phyloP scores from a whole-genome alignment of 108 stramenopile genomes.

The Nannochloropsis granulata region DNA sequence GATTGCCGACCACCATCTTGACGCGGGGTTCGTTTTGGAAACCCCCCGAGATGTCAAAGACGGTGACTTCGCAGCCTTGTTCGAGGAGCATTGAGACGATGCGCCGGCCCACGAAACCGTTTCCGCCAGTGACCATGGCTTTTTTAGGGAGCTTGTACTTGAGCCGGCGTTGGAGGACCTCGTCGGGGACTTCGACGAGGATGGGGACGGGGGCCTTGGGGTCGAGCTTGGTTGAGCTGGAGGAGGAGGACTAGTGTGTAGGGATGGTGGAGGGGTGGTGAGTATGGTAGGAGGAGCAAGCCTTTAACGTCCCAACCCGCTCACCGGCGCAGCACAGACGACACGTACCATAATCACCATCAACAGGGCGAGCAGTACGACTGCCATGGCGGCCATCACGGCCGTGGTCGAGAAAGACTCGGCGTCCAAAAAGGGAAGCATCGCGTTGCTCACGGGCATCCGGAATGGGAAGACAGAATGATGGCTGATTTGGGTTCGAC shows the following conservation, averaged over 20 bases:
- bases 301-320: no score
- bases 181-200: neutral
- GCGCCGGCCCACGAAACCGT: neutral
- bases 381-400: no score
- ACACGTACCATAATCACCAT: no score
- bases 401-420: no score
- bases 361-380: no score
- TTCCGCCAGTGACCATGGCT: constrained; percentile 2
- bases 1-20: neutral
- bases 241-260: neutral
- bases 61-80: neutral
- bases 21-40: neutral
- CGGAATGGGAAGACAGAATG: no score
- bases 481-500: no score
- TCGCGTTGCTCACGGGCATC: no score
- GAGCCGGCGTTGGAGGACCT: neutral
- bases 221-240: neutral
- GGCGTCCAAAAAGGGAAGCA: no score
- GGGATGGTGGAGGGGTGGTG: neutral
- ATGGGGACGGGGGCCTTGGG: neutral
- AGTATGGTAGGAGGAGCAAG: no score
- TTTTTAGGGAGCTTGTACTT: neutral
- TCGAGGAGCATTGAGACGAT: neutral
- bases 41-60: neutral
- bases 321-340: no score